Conservation (phyloP, 2,329 filamentous ascomycete species). For the Calcarisporium arbuscula region DNA sequence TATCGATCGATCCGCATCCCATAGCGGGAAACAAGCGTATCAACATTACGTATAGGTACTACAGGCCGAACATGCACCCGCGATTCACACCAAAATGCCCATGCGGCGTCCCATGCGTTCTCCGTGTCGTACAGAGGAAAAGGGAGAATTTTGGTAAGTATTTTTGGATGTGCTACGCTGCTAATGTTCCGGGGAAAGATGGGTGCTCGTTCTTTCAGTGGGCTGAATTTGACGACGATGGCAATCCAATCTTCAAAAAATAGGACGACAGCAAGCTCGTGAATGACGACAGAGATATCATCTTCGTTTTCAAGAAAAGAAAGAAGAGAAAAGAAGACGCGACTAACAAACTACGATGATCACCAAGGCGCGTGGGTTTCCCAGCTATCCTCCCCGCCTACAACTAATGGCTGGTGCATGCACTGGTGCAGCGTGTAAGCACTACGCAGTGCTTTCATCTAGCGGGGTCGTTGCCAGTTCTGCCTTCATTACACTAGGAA, state of each 20-base stretch:
- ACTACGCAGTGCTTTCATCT: too few relatives aligned
- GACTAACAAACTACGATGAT: too few relatives aligned
- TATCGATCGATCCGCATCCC: constrained; percentile 77
- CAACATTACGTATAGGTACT: constrained; percentile 91
- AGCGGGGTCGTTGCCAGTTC: too few relatives aligned
- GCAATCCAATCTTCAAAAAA: constrained; percentile 56
- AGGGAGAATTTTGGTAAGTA: constrained; percentile 72
- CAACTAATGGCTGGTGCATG: too few relatives aligned
- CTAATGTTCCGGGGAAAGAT: constrained; percentile 61
- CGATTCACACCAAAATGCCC: constrained; percentile 69
- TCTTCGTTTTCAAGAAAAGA: too few relatives aligned
- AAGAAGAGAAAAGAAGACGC: too few relatives aligned
- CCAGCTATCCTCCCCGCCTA: too few relatives aligned
- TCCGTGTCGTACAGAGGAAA: constrained; percentile 76
- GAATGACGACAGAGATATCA: too few relatives aligned
- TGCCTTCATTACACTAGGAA: too few relatives aligned
- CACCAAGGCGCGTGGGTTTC: too few relatives aligned
- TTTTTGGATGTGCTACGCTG: constrained; percentile 89
- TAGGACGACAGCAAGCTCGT: too few relatives aligned
- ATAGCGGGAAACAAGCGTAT: constrained; percentile 74
- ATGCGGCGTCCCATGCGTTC: constrained; percentile 61
- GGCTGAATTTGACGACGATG: constrained; percentile 83
- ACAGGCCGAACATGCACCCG: constrained; percentile 71
- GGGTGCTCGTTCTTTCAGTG: constrained; percentile 77
- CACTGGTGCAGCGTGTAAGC: too few relatives aligned